phyloP scores from a whole-genome alignment of 2,329 filamentous ascomycete genomes.

The Periconia sp. region DNA sequence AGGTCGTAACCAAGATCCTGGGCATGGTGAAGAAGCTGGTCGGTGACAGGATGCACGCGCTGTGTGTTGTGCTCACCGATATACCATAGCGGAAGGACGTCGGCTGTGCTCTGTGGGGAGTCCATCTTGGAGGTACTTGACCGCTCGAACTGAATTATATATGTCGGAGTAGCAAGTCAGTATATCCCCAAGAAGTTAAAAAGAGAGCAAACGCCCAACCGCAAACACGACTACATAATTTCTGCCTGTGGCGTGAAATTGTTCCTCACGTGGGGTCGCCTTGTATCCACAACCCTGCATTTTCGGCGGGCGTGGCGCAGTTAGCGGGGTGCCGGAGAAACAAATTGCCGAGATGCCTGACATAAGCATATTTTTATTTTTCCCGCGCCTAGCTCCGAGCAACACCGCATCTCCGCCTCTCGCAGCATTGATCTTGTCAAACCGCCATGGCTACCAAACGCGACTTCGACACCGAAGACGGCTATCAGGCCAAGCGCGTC shows the following conservation, averaged over 20 bases:
- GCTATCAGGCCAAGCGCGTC: conserved; percentile 56
- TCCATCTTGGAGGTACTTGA: conserved; percentile 23
- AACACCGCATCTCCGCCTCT: conserved; percentile 2
- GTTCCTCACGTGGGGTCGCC: conserved; percentile 10
- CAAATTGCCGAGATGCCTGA: not conserved
- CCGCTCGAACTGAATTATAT: not conserved
- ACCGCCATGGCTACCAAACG: conserved; percentile 59
- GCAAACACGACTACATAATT: conserved; percentile 5
- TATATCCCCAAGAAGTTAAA: not conserved
- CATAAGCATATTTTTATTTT: not conserved
- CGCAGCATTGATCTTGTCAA: conserved; percentile 9
- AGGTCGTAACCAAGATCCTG: conserved; percentile 77
- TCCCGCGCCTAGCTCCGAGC: not conserved
- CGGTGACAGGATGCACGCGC: conserved; percentile 61
- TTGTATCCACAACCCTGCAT: not conserved
- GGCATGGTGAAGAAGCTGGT: conserved; percentile 66
- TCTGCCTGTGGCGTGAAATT: conserved; percentile 13
- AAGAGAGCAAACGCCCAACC: not conserved
- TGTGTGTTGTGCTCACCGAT: conserved; percentile 74
- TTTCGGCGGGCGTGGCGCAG: conserved; percentile 2
- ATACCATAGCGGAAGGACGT: conserved; percentile 59
- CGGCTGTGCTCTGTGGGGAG: conserved; percentile 36
- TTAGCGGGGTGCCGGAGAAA: conserved; percentile 4
- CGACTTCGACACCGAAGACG: conserved; percentile 51
- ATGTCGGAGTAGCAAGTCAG: not conserved